Evolutionary conservation across 2,329 filamentous ascomycete species (phyloP).

Genomic region (Phyllosticta citrichinensis): DNA sequence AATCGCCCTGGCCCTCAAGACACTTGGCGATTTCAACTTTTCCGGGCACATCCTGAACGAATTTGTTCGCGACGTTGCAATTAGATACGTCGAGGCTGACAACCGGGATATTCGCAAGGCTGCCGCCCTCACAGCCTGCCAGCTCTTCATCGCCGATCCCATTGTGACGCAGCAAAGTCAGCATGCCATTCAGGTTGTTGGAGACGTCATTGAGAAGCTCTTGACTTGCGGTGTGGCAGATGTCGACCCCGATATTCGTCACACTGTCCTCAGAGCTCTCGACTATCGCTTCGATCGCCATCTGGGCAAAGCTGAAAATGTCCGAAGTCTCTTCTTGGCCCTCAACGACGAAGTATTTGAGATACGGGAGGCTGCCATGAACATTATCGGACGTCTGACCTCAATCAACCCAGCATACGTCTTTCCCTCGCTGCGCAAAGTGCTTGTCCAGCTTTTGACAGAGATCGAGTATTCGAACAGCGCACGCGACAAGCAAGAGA

Average conservation of each 20-base stretch:
- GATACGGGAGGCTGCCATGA: constrained; percentile 89
- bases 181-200: constrained; percentile 92
- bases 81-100: constrained; percentile 95
- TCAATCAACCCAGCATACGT: constrained; percentile 92
- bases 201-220: constrained; percentile 94
- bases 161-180: constrained; percentile 97
- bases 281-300: constrained; percentile 93
- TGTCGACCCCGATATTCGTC: constrained; percentile 73
- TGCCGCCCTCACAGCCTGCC: constrained; percentile 91
- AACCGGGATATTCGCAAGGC: constrained; percentile 89
- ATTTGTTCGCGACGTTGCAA: constrained; percentile 95
- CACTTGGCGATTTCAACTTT: constrained; percentile 96
- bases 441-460: constrained; percentile 89
- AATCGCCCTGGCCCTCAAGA: constrained; percentile 86
- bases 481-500: constrained; percentile 89
- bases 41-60: constrained; percentile 80
- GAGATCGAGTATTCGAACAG: constrained; percentile 95
- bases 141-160: constrained; percentile 91
- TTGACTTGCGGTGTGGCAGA: constrained; percentile 92
- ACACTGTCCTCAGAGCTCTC: constrained; percentile 78
- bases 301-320: constrained; percentile 94
- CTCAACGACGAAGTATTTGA: constrained; percentile 90
- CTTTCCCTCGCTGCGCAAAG: constrained; percentile 88
- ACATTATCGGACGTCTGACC: constrained; percentile 89
- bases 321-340: constrained; percentile 87